A percentile compares a stretch with the other conserved stretches of the same genome.
Evolutionary conservation across 345 rosid species (phyloP).

Genomic region (Syzygium aromaticum): DNA sequence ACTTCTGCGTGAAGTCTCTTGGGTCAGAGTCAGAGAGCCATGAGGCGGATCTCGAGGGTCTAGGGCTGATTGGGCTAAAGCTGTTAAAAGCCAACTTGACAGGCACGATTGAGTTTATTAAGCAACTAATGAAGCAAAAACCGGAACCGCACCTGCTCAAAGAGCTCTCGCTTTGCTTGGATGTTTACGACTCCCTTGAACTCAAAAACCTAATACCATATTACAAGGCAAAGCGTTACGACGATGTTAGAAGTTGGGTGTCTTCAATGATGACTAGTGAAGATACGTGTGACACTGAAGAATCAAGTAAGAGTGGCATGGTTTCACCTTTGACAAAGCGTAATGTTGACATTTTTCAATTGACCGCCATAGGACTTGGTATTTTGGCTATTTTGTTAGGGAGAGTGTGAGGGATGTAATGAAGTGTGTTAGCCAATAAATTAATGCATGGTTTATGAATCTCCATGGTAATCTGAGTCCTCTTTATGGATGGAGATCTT

Average conservation of each 20-base stretch:
- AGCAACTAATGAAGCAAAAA: background rate
- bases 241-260: accelerated
- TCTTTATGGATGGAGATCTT: no score
- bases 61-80: background rate
- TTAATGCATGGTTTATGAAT: background rate
- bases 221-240: background rate
- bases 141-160: accelerated
- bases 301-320: background rate
- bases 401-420: background rate
- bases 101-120: background rate
- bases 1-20: background rate
- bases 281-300: background rate
- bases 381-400: background rate
- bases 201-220: no score
- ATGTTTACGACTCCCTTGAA: accelerated
- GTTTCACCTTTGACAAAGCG: background rate
- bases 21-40: background rate
- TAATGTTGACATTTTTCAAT: background rate
- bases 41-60: background rate
- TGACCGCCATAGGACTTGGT: background rate
- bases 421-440: background rate
- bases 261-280: background rate
- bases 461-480: background rate
- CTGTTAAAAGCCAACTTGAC: background rate
- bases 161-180: background rate